Evolutionary conservation across 192 early-diverging fungal genomes (phyloP).

Genomic region (Coemansia sp.): DNA sequence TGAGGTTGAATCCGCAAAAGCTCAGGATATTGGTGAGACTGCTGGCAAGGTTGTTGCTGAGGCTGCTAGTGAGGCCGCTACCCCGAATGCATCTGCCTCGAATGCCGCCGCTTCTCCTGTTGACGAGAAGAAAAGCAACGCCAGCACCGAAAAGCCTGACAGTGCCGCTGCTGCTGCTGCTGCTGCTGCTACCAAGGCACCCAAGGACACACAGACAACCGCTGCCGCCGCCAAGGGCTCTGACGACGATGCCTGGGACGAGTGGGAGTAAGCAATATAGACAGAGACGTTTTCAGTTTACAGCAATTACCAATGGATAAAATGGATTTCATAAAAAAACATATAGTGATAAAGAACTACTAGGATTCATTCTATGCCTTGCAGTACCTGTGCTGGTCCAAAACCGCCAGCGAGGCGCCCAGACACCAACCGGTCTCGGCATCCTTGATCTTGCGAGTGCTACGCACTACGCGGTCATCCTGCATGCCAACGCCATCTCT

Average conservation of each 20-base stretch:
- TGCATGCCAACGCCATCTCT: constrained; percentile 81
- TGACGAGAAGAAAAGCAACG: neutral
- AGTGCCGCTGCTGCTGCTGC: neutral
- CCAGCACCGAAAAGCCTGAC: neutral
- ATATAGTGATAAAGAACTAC: neutral
- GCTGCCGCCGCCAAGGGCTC: too few species aligned
- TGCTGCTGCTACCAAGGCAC: neutral
- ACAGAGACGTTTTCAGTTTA: too few species aligned
- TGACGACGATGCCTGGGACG: constrained; percentile 38
- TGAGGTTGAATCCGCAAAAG: neutral
- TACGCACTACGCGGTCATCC: constrained; percentile 62
- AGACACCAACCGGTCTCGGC: constrained; percentile 97
- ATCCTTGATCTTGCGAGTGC: constrained; percentile 87
- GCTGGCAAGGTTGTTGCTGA: neutral
- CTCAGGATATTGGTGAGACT: neutral
- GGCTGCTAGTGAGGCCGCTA: neutral
- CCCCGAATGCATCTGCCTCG: neutral
- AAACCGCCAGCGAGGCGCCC: constrained; percentile 83
- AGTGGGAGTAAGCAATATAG: constrained; percentile 35
- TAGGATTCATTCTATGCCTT: constrained; percentile 6
- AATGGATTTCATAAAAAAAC: neutral
- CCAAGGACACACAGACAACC: neutral
- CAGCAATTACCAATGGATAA: too few species aligned
- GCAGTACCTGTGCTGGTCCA: constrained; percentile 57
- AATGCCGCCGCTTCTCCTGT: neutral